These are phyloP conservation scores for Cicer judaicum DNA, from an alignment of 306 rosid genomes.

Conservation along the genomic window DNA sequence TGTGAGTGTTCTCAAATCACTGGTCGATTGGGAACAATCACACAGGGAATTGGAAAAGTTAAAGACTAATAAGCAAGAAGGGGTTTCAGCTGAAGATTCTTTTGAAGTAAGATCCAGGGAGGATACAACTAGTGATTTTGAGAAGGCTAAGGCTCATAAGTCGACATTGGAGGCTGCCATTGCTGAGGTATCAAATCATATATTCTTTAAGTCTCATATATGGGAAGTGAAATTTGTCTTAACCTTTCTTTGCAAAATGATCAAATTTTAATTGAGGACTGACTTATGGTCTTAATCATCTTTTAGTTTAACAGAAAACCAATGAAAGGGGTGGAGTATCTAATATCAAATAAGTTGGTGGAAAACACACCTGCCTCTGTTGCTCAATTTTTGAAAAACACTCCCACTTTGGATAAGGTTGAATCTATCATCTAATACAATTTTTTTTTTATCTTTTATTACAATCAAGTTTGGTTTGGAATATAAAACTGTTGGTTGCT, in stretches of 20 bases:
- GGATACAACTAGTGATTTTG: conserved; percentile 75
- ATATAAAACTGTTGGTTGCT: conserved; percentile 43
- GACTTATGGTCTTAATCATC: conserved; percentile 56
- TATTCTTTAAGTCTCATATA: conserved; percentile 37
- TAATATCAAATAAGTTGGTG: conserved; percentile 87
- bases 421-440: conserved; percentile 41
- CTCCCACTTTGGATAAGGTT: conserved; percentile 93
- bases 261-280: conserved; percentile 45
- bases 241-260: conserved; percentile 34
- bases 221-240: conserved; percentile 32
- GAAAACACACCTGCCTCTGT: conserved; percentile 85
- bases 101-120: conserved; percentile 73
- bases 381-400: conserved; percentile 86
- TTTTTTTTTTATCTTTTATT: conserved; percentile 31
- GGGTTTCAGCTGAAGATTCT: conserved; percentile 66
- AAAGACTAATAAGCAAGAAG: conserved; percentile 62
- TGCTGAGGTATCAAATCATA: conserved; percentile 63
- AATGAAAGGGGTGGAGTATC: conserved; percentile 78
- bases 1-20: conserved; percentile 92
- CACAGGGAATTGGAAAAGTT: conserved; percentile 64
- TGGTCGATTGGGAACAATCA: conserved; percentile 94
- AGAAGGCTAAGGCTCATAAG: conserved; percentile 96
- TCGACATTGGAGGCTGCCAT: conserved; percentile 96
- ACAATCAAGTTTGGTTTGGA: conserved; percentile 41
- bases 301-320: conserved; percentile 96